Conservation (phyloP, 768 basidiomycete species). For the Russula sp. region DNA sequence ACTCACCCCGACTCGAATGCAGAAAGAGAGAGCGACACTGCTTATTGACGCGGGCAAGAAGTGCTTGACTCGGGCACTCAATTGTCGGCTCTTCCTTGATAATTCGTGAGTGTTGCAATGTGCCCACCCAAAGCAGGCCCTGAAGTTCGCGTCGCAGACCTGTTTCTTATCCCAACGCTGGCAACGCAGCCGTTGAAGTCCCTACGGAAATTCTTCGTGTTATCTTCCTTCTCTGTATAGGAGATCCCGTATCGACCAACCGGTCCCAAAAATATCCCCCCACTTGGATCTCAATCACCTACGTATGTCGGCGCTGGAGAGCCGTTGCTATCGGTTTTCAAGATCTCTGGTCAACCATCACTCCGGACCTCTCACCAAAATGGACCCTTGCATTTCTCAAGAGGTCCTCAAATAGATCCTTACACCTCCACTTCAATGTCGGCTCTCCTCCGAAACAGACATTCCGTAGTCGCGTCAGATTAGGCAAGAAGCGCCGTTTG, state of each 20-base stretch:
- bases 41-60: not conserved
- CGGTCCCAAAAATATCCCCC: not conserved
- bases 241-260: not conserved
- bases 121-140: too few relatives aligned
- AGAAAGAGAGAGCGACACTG: not conserved
- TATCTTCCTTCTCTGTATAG: not conserved
- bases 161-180: not conserved
- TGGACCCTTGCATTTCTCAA: slow-evolving; percentile 1
- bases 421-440: not conserved
- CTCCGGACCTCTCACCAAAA: slow-evolving; percentile 2
- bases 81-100: not conserved
- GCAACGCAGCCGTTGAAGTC: not conserved
- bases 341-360: slow-evolving; percentile 3
- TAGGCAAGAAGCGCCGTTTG: not conserved
- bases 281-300: slow-evolving; percentile 1
- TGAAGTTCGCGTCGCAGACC: not conserved
- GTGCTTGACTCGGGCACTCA: not conserved
- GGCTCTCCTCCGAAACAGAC: not conserved
- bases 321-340: not conserved
- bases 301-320: slow-evolving; percentile 9
- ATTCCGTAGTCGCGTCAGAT: not conserved
- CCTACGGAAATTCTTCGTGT: slow-evolving; percentile 6
- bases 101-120: not conserved
- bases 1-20: not conserved
- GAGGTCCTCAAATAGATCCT: slow-evolving; percentile 1